A percentile compares a stretch with the other conserved stretches of the same genome.
Conservation (phyloP, 768 basidiomycete genomes). For the Lentinula raphanica region DNA sequence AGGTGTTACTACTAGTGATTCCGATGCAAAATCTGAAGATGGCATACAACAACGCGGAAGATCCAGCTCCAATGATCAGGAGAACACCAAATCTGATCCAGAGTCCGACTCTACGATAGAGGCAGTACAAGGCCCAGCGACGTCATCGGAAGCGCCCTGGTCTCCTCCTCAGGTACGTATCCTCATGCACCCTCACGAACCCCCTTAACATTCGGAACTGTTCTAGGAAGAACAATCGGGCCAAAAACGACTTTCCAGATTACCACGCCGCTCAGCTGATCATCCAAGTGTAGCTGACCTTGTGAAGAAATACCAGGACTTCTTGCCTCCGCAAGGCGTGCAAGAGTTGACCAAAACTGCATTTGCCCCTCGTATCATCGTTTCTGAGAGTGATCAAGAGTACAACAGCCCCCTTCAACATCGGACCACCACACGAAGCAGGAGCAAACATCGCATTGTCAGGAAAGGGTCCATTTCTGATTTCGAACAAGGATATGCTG, state of each 20-base stretch:
- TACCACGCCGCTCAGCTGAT: conserved; percentile 54
- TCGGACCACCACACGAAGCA: conserved; percentile 39
- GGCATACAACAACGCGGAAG: neutral
- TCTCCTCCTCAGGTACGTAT: conserved; percentile 22
- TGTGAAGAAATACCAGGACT: conserved; percentile 77
- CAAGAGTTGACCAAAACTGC: conserved; percentile 71
- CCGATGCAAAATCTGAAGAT: neutral
- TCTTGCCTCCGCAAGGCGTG: conserved; percentile 65
- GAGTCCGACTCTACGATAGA: conserved; percentile 87
- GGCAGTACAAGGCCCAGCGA: conserved; percentile 25
- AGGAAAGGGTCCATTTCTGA: conserved; percentile 66
- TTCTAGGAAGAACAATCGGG: conserved; percentile 17
- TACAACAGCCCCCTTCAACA: conserved; percentile 33
- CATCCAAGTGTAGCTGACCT: conserved; percentile 78
- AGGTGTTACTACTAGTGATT: conserved; percentile 5
- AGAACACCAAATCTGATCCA: conserved; percentile 45
- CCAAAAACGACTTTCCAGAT: conserved; percentile 41
- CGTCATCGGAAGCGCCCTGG: conserved; percentile 14
- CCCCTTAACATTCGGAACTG: too few species aligned
- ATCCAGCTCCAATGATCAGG: neutral
- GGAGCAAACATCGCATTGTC: conserved; percentile 45
- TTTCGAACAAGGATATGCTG: conserved; percentile 88
- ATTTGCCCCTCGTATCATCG: conserved; percentile 48
- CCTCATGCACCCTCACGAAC: too few species aligned
- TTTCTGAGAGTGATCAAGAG: conserved; percentile 84